These are phyloP conservation scores for Eremothecium cymbalariae DNA, from an alignment of 1,139 yeast genomes.

Conservation along the genomic window DNA sequence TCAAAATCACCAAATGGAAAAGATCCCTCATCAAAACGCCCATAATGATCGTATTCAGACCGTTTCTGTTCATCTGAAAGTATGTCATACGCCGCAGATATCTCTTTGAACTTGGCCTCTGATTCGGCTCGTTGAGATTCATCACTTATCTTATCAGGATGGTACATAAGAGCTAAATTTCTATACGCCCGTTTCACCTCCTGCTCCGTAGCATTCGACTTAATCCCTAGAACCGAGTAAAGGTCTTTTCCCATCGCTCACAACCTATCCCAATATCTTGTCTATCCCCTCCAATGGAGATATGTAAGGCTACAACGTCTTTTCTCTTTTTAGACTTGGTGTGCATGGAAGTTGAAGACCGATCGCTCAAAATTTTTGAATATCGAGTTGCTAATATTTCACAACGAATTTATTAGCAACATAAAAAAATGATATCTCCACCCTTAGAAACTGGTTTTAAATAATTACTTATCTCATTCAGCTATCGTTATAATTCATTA, in stretches of 20 bases:
- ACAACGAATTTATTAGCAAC: no score
- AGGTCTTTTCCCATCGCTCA: conserved; percentile 31
- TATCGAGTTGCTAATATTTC: no score
- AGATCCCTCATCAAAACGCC: conserved; percentile 37
- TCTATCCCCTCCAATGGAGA: not conserved
- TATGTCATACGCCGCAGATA: conserved; percentile 70
- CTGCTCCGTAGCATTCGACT: conserved; percentile 47
- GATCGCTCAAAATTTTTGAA: no score
- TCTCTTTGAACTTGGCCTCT: conserved; percentile 65
- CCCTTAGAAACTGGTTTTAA: no score
- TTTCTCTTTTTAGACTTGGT: no score
- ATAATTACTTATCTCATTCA: no score
- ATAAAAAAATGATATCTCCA: no score
- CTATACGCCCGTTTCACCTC: conserved; percentile 76
- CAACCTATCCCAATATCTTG: not conserved
- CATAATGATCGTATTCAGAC: conserved; percentile 50
- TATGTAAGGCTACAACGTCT: not conserved
- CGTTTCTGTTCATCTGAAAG: conserved; percentile 56
- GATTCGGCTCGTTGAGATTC: conserved; percentile 53
- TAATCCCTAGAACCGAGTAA: conserved; percentile 64
- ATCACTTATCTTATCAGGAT: conserved; percentile 74
- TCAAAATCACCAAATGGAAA: conserved; percentile 28
- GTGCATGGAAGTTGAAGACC: no score
- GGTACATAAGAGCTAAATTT: conserved; percentile 61
- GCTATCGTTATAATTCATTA: no score